Evolutionary conservation across 352 stramenopile genomes (phyloP).

Genomic region (Salisapilia sapeloensis): DNA sequence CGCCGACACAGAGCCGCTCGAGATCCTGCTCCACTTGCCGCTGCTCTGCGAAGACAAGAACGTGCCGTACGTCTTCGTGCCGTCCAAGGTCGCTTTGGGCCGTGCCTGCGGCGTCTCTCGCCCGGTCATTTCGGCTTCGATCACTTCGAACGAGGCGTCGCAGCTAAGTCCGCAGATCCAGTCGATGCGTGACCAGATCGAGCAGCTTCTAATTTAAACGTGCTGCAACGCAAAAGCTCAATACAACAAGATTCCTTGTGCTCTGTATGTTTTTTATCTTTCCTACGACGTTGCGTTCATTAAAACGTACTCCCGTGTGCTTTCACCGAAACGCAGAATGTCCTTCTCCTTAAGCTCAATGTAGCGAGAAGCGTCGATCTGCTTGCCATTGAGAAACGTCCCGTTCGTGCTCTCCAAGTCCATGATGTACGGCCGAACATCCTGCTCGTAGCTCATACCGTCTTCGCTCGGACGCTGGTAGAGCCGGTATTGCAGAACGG

Average conservation of each 20-base stretch:
- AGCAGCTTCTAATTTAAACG: slow-evolving; percentile 99
- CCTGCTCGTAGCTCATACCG: slow-evolving; percentile 29
- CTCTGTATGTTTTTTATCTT: slow-evolving; percentile 1
- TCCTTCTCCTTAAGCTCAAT: slow-evolving; percentile 93
- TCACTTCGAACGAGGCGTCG: slow-evolving; percentile 98
- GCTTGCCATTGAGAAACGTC: slow-evolving; percentile 93
- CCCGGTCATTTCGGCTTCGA: slow-evolving; percentile 96
- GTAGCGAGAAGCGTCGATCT: slow-evolving; percentile 90
- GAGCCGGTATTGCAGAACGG: slow-evolving; percentile 91
- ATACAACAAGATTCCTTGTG: background rate
- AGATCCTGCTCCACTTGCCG: slow-evolving; percentile 99
- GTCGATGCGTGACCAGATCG: slow-evolving; percentile 99
- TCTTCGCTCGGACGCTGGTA: slow-evolving; percentile 51
- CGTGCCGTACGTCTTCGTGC: slow-evolving; percentile 85
- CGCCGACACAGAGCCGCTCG: slow-evolving; percentile 98
- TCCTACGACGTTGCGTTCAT: slow-evolving; percentile 25
- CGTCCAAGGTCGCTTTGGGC: slow-evolving; percentile 97
- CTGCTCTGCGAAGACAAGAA: slow-evolving; percentile 98
- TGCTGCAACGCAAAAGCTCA: slow-evolving; percentile 1
- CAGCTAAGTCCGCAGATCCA: slow-evolving; percentile 98
- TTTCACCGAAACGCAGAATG: slow-evolving; percentile 92
- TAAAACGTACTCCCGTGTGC: slow-evolving; percentile 96
- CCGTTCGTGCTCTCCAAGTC: slow-evolving; percentile 96
- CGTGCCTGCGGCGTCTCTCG: slow-evolving; percentile 97
- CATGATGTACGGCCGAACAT: slow-evolving; percentile 93